phyloP scores from a whole-genome alignment of 257 asterid genomes.

The Parsonsia alboflavescens region DNA sequence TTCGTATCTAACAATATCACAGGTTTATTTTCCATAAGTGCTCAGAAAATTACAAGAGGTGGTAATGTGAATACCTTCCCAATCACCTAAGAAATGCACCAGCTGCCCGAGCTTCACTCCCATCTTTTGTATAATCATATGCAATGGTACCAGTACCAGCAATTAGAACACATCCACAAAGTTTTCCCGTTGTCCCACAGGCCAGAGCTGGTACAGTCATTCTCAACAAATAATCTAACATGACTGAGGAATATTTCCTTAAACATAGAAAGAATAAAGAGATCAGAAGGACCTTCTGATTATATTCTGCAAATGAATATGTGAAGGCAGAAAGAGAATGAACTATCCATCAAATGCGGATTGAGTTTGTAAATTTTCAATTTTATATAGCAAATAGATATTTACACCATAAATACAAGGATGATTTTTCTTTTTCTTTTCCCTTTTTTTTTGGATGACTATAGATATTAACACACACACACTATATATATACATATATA shows the following conservation, averaged over 20 bases:
- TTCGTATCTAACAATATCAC: not conserved
- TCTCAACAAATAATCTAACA: conserved; percentile 64
- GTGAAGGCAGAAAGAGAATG: not conserved
- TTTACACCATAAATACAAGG: not conserved
- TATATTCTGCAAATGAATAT: not conserved
- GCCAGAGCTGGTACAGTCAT: conserved; percentile 91
- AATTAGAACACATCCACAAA: conserved; percentile 81
- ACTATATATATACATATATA: no score
- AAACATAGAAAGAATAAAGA: conserved; percentile 1
- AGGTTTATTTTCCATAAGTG: not conserved
- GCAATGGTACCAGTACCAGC: conserved; percentile 93
- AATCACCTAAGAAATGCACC: conserved; percentile 86
- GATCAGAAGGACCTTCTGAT: not conserved
- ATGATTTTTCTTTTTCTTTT: not conserved
- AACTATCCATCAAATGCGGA: not conserved
- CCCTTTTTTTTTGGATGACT: no score
- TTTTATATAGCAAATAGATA: no score
- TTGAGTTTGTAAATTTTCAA: not conserved
- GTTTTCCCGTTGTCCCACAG: conserved; percentile 85
- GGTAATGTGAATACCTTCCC: conserved; percentile 55
- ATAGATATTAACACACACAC: not conserved
- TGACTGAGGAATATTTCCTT: conserved; percentile 80
- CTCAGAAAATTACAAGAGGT: conserved; percentile 7
- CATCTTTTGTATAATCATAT: conserved; percentile 77
- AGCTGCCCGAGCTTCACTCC: conserved; percentile 82